phyloP scores from a whole-genome alignment of 768 basidiomycete genomes.

The Rhodotorula kratochvilovae region DNA sequence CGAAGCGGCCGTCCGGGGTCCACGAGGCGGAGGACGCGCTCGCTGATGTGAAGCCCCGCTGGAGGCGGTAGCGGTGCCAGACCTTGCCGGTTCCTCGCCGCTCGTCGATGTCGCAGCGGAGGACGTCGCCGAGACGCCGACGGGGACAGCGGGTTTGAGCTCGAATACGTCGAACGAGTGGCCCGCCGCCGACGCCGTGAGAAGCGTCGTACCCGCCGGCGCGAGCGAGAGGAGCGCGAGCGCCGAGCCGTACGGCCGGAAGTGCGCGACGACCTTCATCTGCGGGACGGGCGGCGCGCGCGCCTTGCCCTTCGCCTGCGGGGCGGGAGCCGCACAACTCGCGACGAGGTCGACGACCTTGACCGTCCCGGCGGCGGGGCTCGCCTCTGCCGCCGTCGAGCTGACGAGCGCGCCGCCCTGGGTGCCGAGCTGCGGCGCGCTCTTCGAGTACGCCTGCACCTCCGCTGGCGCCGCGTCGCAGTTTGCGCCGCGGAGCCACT shows the following conservation, averaged over 20 bases:
- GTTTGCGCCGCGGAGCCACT: not conserved
- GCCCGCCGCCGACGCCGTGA: constrained; percentile 25
- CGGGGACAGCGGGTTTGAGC: constrained; percentile 27
- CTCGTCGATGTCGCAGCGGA: not conserved
- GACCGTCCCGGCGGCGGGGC: constrained; percentile 18
- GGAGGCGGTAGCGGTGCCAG: constrained; percentile 42
- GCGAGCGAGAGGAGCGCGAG: constrained; percentile 40
- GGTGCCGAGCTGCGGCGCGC: not conserved
- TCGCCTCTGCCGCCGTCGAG: not conserved
- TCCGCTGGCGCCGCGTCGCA: not conserved
- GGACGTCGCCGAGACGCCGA: constrained; percentile 2
- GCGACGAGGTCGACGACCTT: constrained; percentile 36
- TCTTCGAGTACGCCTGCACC: constrained; percentile 21
- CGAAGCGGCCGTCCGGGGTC: constrained; percentile 33
- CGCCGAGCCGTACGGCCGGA: constrained; percentile 31
- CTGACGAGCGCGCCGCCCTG: not conserved
- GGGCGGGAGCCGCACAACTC: not conserved
- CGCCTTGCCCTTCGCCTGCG: not conserved
- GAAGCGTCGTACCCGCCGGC: constrained; percentile 25
- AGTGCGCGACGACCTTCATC: constrained; percentile 31
- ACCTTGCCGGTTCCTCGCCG: constrained; percentile 26
- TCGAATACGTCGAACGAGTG: constrained; percentile 43
- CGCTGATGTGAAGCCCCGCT: constrained; percentile 35
- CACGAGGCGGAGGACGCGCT: constrained; percentile 6
- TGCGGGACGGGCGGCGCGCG: not conserved